phyloP scores from a whole-genome alignment of 2,329 filamentous ascomycete species.

The Magnaporthales sp. region DNA sequence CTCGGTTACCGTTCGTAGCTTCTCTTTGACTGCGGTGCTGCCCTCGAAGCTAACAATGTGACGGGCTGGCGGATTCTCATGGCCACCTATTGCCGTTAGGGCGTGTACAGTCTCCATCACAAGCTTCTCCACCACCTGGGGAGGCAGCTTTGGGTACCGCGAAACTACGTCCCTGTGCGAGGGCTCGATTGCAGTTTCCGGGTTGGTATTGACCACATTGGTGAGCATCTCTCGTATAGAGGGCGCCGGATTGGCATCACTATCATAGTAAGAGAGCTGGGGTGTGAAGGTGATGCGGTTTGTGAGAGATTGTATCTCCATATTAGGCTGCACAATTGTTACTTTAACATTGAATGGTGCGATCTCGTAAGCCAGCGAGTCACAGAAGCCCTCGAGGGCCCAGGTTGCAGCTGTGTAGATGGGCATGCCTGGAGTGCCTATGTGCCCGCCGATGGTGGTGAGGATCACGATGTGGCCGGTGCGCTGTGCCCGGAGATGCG shows the following conservation, averaged over 20 bases:
- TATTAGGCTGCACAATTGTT: slow-evolving; percentile 90
- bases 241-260: slow-evolving; percentile 60
- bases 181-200: slow-evolving; percentile 46
- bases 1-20: slow-evolving; percentile 91
- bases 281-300: slow-evolving; percentile 82
- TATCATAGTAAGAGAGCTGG: slow-evolving; percentile 56
- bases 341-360: slow-evolving; percentile 95
- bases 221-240: slow-evolving; percentile 76
- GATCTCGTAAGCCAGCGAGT: slow-evolving; percentile 91
- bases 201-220: slow-evolving; percentile 68
- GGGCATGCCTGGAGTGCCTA: slow-evolving; percentile 83
- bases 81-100: slow-evolving; percentile 82
- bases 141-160: slow-evolving; percentile 66
- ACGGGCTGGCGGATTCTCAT: slow-evolving; percentile 88
- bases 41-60: slow-evolving; percentile 93
- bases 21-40: slow-evolving; percentile 82
- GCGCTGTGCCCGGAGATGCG: slow-evolving; percentile 67
- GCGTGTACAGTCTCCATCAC: slow-evolving; percentile 88
- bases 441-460: slow-evolving; percentile 83
- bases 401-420: slow-evolving; percentile 90
- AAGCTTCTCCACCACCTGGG: slow-evolving; percentile 59
- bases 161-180: slow-evolving; percentile 26
- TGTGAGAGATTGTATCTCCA: slow-evolving; percentile 81
- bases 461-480: slow-evolving; percentile 87
- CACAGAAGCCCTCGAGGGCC: slow-evolving; percentile 93